Conservation (phyloP, 2,329 filamentous ascomycete genomes). For the Nemania sp. region DNA sequence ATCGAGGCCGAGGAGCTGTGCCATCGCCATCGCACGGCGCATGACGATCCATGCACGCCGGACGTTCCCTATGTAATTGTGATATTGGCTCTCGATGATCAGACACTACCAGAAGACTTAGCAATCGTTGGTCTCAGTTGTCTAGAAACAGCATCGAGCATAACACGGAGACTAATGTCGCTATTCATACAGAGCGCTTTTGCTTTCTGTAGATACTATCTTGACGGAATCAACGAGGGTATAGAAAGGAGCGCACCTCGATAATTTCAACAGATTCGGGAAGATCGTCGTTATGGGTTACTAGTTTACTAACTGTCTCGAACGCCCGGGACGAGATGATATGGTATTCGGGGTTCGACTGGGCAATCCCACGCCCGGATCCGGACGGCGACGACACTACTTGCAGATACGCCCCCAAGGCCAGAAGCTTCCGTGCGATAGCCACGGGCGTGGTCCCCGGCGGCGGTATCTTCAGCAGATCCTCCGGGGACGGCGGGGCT, state of each 20-base stretch:
- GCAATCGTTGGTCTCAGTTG: conserved; percentile 34
- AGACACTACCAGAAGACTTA: conserved; percentile 34
- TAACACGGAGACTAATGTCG: neutral
- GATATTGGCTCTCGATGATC: conserved; percentile 52
- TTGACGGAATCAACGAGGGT: neutral
- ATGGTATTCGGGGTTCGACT: conserved; percentile 1
- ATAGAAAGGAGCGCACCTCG: conserved; percentile 36
- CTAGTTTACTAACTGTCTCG: conserved; percentile 40
- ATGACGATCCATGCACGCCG: conserved; percentile 51
- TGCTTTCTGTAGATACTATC: neutral
- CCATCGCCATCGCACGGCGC: conserved; percentile 51
- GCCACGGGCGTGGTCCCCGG: conserved; percentile 10
- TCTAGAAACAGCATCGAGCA: neutral
- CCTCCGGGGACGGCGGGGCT: conserved; percentile 12
- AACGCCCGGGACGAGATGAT: conserved; percentile 27
- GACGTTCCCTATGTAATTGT: conserved; percentile 52
- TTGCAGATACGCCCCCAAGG: conserved; percentile 22
- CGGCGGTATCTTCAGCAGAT: conserved; percentile 20
- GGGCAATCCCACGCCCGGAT: neutral
- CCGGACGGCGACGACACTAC: conserved; percentile 13
- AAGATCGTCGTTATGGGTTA: conserved; percentile 54
- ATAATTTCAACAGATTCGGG: conserved; percentile 52
- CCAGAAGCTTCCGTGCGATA: conserved; percentile 22
- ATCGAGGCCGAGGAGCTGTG: conserved; percentile 48
- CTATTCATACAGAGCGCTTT: neutral